Conservation (phyloP, 202 grass and related monocot species). For the Schoenoplectus tabernaemontani region DNA sequence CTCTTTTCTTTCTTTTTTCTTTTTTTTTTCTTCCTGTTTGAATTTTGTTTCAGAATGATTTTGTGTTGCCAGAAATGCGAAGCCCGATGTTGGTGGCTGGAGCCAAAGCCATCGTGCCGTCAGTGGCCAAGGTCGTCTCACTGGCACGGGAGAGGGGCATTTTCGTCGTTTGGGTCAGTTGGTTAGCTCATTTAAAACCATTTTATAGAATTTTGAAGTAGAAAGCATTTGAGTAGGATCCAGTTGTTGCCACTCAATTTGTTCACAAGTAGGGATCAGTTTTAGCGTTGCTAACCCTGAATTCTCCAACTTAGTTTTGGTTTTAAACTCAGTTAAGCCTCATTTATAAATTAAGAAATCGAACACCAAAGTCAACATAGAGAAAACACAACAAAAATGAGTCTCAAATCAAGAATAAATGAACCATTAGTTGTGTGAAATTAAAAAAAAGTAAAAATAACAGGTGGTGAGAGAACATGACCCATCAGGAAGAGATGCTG, state of each 20-base stretch:
- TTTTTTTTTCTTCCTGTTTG: neutral
- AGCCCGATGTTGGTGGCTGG: conserved; percentile 59
- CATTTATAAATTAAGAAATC: neutral
- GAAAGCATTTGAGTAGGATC: neutral
- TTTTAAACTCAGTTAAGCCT: neutral
- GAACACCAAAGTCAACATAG: neutral
- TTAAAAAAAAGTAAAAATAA: conserved; percentile 22
- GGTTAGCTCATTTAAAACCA: neutral
- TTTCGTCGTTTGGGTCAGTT: conserved; percentile 69
- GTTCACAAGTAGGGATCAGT: neutral
- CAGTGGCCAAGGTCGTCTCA: conserved; percentile 55
- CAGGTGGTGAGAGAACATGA: conserved; percentile 98
- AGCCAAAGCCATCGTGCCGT: conserved; percentile 48
- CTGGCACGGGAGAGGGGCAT: conserved; percentile 67
- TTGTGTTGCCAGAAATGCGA: conserved; percentile 59
- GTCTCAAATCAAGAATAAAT: neutral
- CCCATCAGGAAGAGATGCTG: conserved; percentile 72
- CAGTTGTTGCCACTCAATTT: neutral
- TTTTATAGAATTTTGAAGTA: neutral
- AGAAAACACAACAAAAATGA: neutral
- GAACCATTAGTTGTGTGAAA: neutral
- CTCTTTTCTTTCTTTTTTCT: neutral
- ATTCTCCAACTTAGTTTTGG: neutral
- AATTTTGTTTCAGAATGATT: conserved; percentile 60
- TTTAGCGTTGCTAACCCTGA: neutral